Evolutionary conservation across 2,329 filamentous ascomycete species (phyloP), one percentile per base, ranked within the genome.

Genomic region (Aplosporella prunicola): DNA sequence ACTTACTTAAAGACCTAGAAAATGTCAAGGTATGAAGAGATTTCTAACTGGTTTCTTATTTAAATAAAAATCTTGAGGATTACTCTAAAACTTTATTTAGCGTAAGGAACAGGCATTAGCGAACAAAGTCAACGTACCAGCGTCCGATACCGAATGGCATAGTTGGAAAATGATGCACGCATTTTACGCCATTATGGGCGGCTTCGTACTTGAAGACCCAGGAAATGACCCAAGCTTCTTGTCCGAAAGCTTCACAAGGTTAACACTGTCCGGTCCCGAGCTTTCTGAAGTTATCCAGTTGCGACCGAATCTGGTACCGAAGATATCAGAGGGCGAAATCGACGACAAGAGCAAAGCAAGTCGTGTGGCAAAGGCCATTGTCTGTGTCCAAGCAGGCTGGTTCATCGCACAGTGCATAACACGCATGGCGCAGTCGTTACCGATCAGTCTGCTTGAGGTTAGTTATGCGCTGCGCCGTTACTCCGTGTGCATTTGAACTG

Each of bases 381-480:
- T 50, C 6, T 45, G 49, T 20, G 18, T 54, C 1, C 53, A 57
- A 32, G 52, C 51, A 5, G 43, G 41, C 47, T 60, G 55, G 55
- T 50, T 60, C 44, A 46, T 56, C 17, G 25, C 52, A 6, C 53
- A 59, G 38, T 44, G 47, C 7, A 42, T 55, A 9, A 46, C 42
- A 10, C 47, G 57, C 11, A 38, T 55, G 5, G 39, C 37, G 5
- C 31, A 40, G 18, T 20, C 45, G 5, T 39, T 57, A 2, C 51
- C 55, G 1, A 43, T 58, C 8, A 70, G 74, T 11, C 55, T 88
- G 6, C 13, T 32, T n/a, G 30, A 32, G 30, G 30, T 32, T 22
- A 14, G 20, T 15, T 22, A n/a, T n/a, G n/a, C n/a, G n/a, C n/a
- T n/a, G n/a, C n/a, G n/a, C n/a, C n/a, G n/a, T n/a, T n/a, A n/a